Base-by-base conservation (phyloP, 371 early-diverging fungal genomes). In the Mucor velutinosus region DNA sequence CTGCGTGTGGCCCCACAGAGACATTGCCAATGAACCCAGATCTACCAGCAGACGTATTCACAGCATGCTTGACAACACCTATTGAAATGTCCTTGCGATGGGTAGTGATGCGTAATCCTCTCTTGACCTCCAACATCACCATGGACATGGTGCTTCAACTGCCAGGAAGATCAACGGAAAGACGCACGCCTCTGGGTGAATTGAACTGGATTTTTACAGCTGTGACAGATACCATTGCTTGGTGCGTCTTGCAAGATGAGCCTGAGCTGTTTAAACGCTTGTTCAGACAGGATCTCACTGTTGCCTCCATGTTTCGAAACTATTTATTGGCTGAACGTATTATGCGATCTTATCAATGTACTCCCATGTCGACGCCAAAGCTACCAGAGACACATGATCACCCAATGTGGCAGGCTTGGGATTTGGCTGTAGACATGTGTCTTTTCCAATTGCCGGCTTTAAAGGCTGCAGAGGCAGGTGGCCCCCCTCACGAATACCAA, bases 181-280 rank as follows among this genome's bases (percentile, higher is more conserved):
- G 99, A 55, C 87, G 96, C 15, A 96, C 98, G 1, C 97, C 98
- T 0, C 78, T 97, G 10, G 99, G 99, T 62, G 98, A 99, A 74
- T 86, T 99, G 58, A 97, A 96, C 74, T 99, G 99, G 99, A 96
- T 99, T 15, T 97, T 99, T 72, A 97, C 98, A 0, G 94, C 99
- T 32, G 94, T 99, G 32, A 98, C 97, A 0, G 99, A 99, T 78
- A 97, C 98, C 7, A 99, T 99, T 60, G 99, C 99, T n/a, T 99
- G 99, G 99, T 94, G 89, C 69, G 92, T 94, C 15, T 76, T 99
- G 32, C 84, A 83, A 58, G 78, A 78, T 58, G 92, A 95, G 17
- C 90, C 91, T 12, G 96, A 94, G 60, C 69, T 94, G 32, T 99
- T 99, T 79, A 92, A 95, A 74, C 86, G 89, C 39, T 84, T 98